Evolutionary conservation across 2,329 filamentous ascomycete genomes (phyloP), one percentile per base, ranked within the genome.

Genomic region (Ceratocystis variospora): DNA sequence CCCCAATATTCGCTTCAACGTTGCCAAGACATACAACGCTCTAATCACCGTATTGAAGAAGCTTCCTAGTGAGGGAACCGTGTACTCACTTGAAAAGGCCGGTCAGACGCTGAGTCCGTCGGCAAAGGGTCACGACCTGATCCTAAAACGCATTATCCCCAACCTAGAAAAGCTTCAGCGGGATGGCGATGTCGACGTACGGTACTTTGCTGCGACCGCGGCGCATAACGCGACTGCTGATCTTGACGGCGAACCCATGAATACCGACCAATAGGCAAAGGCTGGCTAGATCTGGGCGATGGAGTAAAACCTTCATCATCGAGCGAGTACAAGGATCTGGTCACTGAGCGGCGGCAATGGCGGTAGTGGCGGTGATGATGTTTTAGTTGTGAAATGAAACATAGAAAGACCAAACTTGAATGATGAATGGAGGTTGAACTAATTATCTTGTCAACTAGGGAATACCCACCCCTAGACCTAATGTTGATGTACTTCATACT

Each of bases 1-100:
- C 69, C 94, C 94, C 71, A 99, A 99, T 79, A 99, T 99, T 75
- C 90, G 94, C 63, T 99, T 99, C 83, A 99, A 99, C 76, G 94
- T 99, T 61, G 94, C 94, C 71, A 99, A 99, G 80, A 97, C 94
- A 61, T 99, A 97, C 74, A 85, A 86, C 25, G 87, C 94, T 63
- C 80, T 99, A 68, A 91, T 97, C 72, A 87, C 89, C 71, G 91
- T 92, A n/a, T 82, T 99, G 73, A 91, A 93, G 77, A 88, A 90
- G 71, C 82, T 99, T 66, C 93, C 94, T 2, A 89, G 92, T 65
- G 83, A 94, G 73, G 91, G 91, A 69, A 97, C 93, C 15, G 81
- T 97, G 69, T 85, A 88, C 74, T 86, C 90, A 64, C 77, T 95
- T 68, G 90, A 96, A 77, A 94, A 96, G 80, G 83, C 87, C 33